Evolutionary conservation across 2,329 filamentous ascomycete species (phyloP), one percentile per base, ranked within the genome.

Genomic region (Pseudocercospora fijiensis): DNA sequence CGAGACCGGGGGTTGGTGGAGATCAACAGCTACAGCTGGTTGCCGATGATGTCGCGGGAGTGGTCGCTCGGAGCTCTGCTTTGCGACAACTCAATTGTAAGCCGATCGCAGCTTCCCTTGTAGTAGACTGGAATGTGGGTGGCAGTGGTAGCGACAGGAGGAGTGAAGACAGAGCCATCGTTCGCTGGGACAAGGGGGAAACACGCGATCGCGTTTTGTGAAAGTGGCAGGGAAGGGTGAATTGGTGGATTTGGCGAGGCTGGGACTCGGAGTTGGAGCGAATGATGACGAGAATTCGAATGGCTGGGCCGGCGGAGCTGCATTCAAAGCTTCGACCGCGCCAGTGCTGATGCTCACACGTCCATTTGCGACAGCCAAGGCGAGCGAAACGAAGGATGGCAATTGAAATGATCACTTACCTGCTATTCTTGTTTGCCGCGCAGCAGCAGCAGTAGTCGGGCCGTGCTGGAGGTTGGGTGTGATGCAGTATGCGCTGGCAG

Each of bases 91-190:
- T 28, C 30, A 30, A 56, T 11, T 43, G 59, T 45, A 22, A 47
- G 51, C 37, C 4, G 49, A 49, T 53, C 27, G 27, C 33, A n/a
- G 10, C 18, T 22, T 24, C 53, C 11, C 18, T n/a, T n/a, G n/a
- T n/a, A n/a, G n/a, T n/a, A n/a, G n/a, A n/a, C 10, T 30, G 53
- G 27, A 56, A 56, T 56, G 53, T 33, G 28, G 16, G 16, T 33
- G 53, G 20, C 28, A 18, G 61, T 27, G 56, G 61, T 33, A 59
- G 49, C 24, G 61, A 59, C 56, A 9, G 28, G n/a, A 8, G 16
- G 6, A 28, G 61, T 63, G 61, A 57, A 58, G 45, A n/a, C 58
- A 60, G 41, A 30, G 57, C 57, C 57, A 58, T 58, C 10, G 20
- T 58, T 58, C 7, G 27, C 37, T 27, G 33, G 20, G 41, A 49